Conservation (phyloP, 2,329 filamentous ascomycete genomes). For the Hymenoscyphus infarciens region DNA sequence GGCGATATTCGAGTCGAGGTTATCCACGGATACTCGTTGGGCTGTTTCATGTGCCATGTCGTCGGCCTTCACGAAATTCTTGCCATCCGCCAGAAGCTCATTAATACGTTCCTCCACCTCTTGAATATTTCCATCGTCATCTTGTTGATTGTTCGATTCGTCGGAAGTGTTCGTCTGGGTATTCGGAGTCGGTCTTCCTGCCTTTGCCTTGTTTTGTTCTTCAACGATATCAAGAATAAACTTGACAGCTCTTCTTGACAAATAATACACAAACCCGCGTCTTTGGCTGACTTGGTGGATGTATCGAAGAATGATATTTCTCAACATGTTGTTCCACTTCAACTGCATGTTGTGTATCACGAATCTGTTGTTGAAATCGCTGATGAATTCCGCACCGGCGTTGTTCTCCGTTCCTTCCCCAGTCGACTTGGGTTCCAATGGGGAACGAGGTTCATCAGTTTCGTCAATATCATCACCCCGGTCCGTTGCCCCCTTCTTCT, state of each 20-base stretch:
- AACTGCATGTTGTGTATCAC: conserved; percentile 96
- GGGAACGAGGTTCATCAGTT: conserved; percentile 33
- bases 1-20: conserved; percentile 72
- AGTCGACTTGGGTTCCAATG: conserved; percentile 40
- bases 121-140: conserved; percentile 41
- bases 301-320: conserved; percentile 95
- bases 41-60: conserved; percentile 40
- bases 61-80: conserved; percentile 74
- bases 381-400: conserved; percentile 76
- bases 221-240: conserved; percentile 98
- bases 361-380: conserved; percentile 97
- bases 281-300: conserved; percentile 96
- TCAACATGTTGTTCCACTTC: conserved; percentile 95
- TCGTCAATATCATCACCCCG: conserved; percentile 38
- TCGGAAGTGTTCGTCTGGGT: conserved; percentile 30
- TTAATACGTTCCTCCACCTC: conserved; percentile 82
- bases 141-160: conserved; percentile 20
- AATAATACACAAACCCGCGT: conserved; percentile 95
- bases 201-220: conserved; percentile 69
- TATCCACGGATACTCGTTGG: conserved; percentile 47
- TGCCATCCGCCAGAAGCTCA: conserved; percentile 78
- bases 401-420: conserved; percentile 60
- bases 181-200: conserved; percentile 32
- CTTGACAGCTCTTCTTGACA: conserved; percentile 91
- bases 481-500: conserved; percentile 27